These are phyloP conservation scores for Kalmusia sp. DNA, from an alignment of 2,329 filamentous ascomycete species.

Conservation along the genomic window DNA sequence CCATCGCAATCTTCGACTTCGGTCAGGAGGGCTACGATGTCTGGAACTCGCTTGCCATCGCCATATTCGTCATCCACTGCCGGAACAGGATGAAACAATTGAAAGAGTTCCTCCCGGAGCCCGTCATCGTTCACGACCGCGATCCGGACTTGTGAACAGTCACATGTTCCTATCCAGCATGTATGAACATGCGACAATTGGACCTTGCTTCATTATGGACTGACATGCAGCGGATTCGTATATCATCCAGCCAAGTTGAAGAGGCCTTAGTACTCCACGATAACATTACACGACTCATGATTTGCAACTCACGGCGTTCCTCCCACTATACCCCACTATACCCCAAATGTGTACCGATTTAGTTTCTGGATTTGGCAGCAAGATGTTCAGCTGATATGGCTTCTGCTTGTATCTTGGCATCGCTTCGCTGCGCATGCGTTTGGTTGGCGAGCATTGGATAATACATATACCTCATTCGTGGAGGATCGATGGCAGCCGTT, in stretches of 20 bases:
- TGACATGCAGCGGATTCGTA: neutral
- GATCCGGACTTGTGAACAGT: slow-evolving; percentile 40
- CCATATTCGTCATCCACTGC: slow-evolving; percentile 62
- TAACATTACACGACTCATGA: neutral
- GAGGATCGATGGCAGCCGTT: too few relatives aligned
- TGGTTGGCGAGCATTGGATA: neutral
- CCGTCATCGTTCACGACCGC: slow-evolving; percentile 16
- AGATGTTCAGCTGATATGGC: neutral
- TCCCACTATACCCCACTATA: neutral
- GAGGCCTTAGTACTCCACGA: neutral
- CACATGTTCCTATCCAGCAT: neutral
- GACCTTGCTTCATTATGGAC: neutral
- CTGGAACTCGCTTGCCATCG: slow-evolving; percentile 66
- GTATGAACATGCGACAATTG: neutral
- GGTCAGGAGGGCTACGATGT: slow-evolving; percentile 62
- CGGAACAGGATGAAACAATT: slow-evolving; percentile 58
- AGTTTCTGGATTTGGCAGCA: neutral
- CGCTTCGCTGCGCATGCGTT: neutral
- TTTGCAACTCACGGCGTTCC: neutral
- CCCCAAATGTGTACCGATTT: slow-evolving; percentile 4
- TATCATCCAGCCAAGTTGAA: neutral
- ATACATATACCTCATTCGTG: too few relatives aligned
- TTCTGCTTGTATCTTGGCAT: neutral
- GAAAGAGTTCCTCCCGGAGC: slow-evolving; percentile 42
- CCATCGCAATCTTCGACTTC: slow-evolving; percentile 62